Percentiles rank a stretch among this genome's conserved stretches.
Conservation (phyloP, 352 stramenopile genomes). For the Phytopythium kandeliae region DNA sequence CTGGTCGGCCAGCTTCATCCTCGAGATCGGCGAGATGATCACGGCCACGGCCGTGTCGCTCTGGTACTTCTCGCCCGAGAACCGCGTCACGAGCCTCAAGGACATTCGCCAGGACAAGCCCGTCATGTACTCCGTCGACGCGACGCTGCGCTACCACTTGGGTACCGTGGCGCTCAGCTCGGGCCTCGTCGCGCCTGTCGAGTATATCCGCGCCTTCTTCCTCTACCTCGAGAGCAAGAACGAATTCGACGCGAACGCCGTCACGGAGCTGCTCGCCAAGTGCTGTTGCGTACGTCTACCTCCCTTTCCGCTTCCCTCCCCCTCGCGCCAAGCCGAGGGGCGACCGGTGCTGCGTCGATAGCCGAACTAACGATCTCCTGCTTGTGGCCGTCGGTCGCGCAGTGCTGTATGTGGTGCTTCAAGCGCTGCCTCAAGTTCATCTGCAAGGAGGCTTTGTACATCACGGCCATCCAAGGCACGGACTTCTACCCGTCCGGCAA, state of each 20-base stretch:
- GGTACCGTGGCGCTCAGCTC: constrained; percentile 69
- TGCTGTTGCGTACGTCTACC: constrained; percentile 73
- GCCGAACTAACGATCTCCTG: constrained; percentile 6
- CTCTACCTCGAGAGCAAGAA: constrained; percentile 82
- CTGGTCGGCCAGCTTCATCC: constrained; percentile 64
- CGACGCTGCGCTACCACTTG: constrained; percentile 62
- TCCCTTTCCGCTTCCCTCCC: too few species aligned
- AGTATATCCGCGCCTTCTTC: constrained; percentile 68
- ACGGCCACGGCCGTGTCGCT: constrained; percentile 62
- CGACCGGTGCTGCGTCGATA: too few species aligned
- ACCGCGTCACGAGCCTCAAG: constrained; percentile 53
- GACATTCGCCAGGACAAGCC: constrained; percentile 44
- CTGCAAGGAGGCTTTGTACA: constrained; percentile 76
- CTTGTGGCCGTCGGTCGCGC: constrained; percentile 1
- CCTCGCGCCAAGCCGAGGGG: too few species aligned
- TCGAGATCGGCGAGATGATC: constrained; percentile 71
- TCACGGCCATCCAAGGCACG: constrained; percentile 77
- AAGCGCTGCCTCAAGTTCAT: constrained; percentile 82
- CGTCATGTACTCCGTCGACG: constrained; percentile 58
- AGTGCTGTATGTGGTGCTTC: constrained; percentile 86
- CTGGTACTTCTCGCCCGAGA: constrained; percentile 75
- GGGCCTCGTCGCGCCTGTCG: constrained; percentile 46
- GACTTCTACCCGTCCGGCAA: constrained; percentile 74
- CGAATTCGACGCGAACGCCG: constrained; percentile 57
- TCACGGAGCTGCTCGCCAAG: constrained; percentile 50